Evolutionary conservation across 495 filamentous ascomycete genomes (phyloP).

Genomic region (Hypoxylon rickii): DNA sequence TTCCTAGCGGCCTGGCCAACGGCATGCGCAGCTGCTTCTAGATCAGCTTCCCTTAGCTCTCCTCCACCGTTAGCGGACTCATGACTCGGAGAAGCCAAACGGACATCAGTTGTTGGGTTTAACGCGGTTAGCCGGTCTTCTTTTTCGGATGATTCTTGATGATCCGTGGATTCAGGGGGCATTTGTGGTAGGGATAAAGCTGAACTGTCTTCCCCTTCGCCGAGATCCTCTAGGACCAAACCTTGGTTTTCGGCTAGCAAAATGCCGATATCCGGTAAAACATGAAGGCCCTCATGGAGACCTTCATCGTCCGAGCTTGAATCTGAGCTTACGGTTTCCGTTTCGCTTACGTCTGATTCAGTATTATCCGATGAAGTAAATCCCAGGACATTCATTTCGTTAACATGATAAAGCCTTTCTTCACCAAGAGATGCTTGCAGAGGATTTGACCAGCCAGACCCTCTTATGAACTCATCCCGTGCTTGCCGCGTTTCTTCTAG

Average conservation of each 20-base stretch:
- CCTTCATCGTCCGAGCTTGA: not conserved
- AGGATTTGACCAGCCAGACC: not conserved
- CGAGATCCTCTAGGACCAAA: not conserved
- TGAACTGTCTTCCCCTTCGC: not conserved
- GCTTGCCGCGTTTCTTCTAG: conserved; percentile 1
- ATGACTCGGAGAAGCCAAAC: not conserved
- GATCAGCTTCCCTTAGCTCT: too few species aligned
- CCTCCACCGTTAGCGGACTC: not conserved
- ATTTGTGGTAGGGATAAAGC: not conserved
- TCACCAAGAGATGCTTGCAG: conserved; percentile 8
- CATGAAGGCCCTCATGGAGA: too few species aligned
- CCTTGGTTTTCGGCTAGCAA: too few species aligned
- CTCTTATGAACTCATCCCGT: not conserved
- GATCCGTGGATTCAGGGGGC: not conserved
- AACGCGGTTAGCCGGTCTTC: not conserved
- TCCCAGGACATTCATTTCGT: not conserved
- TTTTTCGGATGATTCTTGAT: too few species aligned
- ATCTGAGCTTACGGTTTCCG: not conserved
- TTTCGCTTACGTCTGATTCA: not conserved
- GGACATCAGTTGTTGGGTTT: not conserved
- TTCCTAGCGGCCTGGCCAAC: not conserved
- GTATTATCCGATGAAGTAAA: conserved; percentile 9
- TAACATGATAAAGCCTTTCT: not conserved
- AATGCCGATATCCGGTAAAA: too few species aligned
- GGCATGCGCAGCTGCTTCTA: not conserved